Percentiles rank a stretch among this genome's conserved stretches.
These are phyloP conservation scores for Candida ascalaphidarum DNA, from an alignment of 805 yeast species.

Conservation along the genomic window DNA sequence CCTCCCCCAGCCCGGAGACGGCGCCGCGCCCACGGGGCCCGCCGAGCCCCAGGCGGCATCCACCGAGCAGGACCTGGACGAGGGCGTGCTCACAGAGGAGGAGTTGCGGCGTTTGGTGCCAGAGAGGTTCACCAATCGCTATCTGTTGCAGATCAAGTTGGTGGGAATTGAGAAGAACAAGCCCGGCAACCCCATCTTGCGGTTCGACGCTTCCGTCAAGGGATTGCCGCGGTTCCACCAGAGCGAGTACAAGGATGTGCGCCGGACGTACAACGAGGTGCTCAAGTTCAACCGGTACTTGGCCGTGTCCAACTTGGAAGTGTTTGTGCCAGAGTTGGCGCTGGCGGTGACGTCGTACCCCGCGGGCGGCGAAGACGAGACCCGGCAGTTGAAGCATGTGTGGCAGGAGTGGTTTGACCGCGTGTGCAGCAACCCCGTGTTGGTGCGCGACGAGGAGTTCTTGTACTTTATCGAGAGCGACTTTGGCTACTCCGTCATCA, in stretches of 20 bases:
- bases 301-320: conserved; percentile 77
- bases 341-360: conserved; percentile 69
- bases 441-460: conserved; percentile 81
- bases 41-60: neutral
- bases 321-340: conserved; percentile 88
- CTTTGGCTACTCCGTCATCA: conserved; percentile 54
- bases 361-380: conserved; percentile 76
- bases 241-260: conserved; percentile 56
- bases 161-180: conserved; percentile 64
- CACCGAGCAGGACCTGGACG: neutral
- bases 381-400: conserved; percentile 40
- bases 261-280: conserved; percentile 76
- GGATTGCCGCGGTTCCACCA: conserved; percentile 75
- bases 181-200: conserved; percentile 70
- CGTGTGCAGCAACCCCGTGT: conserved; percentile 63
- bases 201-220: conserved; percentile 44
- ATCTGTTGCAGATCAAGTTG: conserved; percentile 45
- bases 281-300: conserved; percentile 69
- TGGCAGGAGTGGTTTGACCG: conserved; percentile 87
- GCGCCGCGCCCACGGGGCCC: neutral
- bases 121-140: conserved; percentile 37
- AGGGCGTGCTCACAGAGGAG: conserved; percentile 20
- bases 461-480: conserved; percentile 77
- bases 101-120: conserved; percentile 42
- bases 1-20: neutral